Conservation (phyloP, 2,329 filamentous ascomycete species). For the Aspergillus fructus region DNA sequence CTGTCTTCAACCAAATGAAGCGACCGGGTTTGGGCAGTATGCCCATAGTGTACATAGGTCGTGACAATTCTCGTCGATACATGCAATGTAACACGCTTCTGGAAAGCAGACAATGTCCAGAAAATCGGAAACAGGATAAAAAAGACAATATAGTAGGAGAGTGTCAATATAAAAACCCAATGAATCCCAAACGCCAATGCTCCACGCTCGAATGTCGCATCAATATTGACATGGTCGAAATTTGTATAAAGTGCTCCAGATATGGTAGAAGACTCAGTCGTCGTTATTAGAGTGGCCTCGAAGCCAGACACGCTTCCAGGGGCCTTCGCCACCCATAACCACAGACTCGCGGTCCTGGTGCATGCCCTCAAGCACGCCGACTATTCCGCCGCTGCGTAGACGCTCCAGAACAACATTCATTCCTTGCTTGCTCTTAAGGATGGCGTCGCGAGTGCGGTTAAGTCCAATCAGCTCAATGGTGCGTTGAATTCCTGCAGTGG, state of each 20-base stretch:
- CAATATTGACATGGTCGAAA: conserved; percentile 12
- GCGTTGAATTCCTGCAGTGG: conserved; percentile 60
- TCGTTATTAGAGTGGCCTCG: conserved; percentile 35
- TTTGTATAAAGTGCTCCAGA: neutral
- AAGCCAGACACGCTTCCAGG: conserved; percentile 45
- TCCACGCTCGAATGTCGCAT: conserved; percentile 26
- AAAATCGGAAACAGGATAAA: neutral
- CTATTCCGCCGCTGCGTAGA: conserved; percentile 64
- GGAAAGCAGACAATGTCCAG: conserved; percentile 5
- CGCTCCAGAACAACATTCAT: conserved; percentile 67
- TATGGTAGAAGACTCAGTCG: conserved; percentile 17
- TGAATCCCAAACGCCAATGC: conserved; percentile 24
- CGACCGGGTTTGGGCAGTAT: neutral
- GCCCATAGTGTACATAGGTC: conserved; percentile 22
- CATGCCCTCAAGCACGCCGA: conserved; percentile 71
- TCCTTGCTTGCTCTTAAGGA: conserved; percentile 63
- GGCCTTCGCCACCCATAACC: conserved; percentile 36
- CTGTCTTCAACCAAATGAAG: conserved; percentile 3
- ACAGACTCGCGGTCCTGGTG: conserved; percentile 55
- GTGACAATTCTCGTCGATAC: conserved; percentile 15
- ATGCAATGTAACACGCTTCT: conserved; percentile 17
- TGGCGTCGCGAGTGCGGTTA: conserved; percentile 58
- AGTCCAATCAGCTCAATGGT: conserved; percentile 64
- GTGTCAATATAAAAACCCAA: conserved; percentile 18
- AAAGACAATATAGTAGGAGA: conserved; percentile 20